Percentiles rank a stretch among this genome's conserved stretches.
Conservation (phyloP, 2,329 filamentous ascomycete genomes). For the Pleomassaria siparia region DNA sequence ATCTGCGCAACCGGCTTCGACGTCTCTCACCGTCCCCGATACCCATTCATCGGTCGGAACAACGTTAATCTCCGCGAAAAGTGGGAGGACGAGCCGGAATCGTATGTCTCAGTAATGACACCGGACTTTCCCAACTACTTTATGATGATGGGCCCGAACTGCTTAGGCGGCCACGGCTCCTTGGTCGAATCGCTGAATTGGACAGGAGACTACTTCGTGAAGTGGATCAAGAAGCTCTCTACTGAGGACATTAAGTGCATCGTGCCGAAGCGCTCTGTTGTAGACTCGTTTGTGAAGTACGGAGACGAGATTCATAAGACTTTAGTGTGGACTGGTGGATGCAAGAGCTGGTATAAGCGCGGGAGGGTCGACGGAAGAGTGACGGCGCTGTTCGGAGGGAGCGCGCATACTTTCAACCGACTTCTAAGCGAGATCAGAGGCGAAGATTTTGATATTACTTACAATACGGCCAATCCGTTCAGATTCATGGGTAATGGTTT, state of each 20-base stretch:
- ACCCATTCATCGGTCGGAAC: conserved; percentile 46
- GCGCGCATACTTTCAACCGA: conserved; percentile 3
- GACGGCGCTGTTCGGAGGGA: conserved; percentile 4
- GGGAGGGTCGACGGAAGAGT: conserved; percentile 4
- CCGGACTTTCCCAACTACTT: conserved; percentile 50
- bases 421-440: conserved; percentile 3
- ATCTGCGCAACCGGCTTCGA: conserved; percentile 44
- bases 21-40: conserved; percentile 47
- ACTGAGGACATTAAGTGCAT: conserved; percentile 47
- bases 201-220: conserved; percentile 45
- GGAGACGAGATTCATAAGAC: conserved; percentile 5
- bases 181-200: conserved; percentile 46
- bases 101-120: conserved; percentile 50
- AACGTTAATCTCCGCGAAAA: conserved; percentile 48
- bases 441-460: conserved; percentile 6
- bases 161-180: conserved; percentile 43
- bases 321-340: conserved; percentile 9
- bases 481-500: conserved; percentile 54
- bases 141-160: conserved; percentile 29
- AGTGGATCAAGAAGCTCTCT: conserved; percentile 44
- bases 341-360: conserved; percentile 7
- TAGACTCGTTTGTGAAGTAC: conserved; percentile 1
- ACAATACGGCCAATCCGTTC: conserved; percentile 44
- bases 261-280: conserved; percentile 26
- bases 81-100: conserved; percentile 45